Conservation (phyloP, 257 asterid species). For the Anisodus acutangulus region DNA sequence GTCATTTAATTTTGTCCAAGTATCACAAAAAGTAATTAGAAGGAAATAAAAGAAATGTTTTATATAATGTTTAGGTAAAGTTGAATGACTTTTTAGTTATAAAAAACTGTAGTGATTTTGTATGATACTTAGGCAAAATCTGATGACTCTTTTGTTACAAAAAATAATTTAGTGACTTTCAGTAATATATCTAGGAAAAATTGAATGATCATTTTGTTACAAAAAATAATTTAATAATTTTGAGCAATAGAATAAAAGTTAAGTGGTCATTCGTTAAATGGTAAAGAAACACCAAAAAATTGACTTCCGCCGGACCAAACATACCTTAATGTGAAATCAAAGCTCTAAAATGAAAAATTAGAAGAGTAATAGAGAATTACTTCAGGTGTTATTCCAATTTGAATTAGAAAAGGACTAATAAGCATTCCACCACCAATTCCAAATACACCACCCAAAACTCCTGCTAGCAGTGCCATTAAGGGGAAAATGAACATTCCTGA, state of each 20-base stretch:
- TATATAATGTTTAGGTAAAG: neutral
- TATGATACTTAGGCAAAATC: neutral
- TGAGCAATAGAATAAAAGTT: neutral
- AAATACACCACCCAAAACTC: slow-evolving; percentile 79
- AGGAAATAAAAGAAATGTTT: neutral
- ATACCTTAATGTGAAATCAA: neutral
- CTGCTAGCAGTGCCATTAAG: slow-evolving; percentile 76
- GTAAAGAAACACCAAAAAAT: neutral
- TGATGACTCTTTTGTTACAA: neutral
- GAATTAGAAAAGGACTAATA: slow-evolving; percentile 82
- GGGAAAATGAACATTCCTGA: slow-evolving; percentile 58
- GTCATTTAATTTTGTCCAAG: neutral
- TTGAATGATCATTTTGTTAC: neutral
- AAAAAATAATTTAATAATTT: neutral
- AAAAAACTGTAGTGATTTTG: neutral
- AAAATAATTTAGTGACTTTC: neutral
- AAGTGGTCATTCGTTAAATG: neutral
- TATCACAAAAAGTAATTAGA: neutral
- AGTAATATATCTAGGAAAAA: neutral
- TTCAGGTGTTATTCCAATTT: slow-evolving; percentile 75
- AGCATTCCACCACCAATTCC: slow-evolving; percentile 99
- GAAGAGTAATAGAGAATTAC: slow-evolving; percentile 46
- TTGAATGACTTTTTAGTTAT: neutral
- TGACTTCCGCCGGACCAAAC: neutral
- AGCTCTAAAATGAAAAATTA: neutral